Evolutionary conservation across 352 stramenopile species (phyloP), one percentile per base, ranked within the genome.

Genomic region (Phytophthora podocarpi): DNA sequence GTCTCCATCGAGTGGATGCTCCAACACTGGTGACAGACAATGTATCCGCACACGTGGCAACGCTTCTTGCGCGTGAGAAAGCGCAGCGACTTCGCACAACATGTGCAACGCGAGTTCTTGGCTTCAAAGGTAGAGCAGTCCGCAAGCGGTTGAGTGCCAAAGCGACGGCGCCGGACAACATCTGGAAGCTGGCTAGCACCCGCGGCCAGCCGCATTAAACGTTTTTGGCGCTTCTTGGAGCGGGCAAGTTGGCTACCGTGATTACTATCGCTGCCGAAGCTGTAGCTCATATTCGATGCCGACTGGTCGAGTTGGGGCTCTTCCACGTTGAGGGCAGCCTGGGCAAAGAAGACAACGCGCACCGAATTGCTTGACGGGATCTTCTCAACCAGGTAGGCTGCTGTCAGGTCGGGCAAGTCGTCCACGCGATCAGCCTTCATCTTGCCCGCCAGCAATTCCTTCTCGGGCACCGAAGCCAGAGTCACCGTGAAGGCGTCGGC

Each of bases 41-140:
- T 61, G 53, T 78, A 78, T 13, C 67, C 68, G 28, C 72, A 80
- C 7, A 80, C 50, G 47, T 73, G 61, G 35, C 72, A 80, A 16
- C 72, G 67, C 35, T 72, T 77, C 54, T 80, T 76, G 10, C 55
- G 61, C 2, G 59, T 53, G 24, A 72, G 57, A n/a, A 76, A 43
- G 4, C 53, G 61, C 8, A 90, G 56, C 16, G 64, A 76, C 52
- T 79, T 82, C 10, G 72, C 76, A 32, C 82, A 91, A 55, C 73
- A 81, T 24, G 82, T 78, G 45, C 82, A 91, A 23, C 67, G 71
- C 5, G 65, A 60, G 64, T 89, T 91, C 13, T 61, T 79, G 5
- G 70, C 66, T 10, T 79, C 59, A 41, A 89, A 73, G 0, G 74
- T 42, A n/a, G 51, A 64, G 30, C 56, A 68, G 57, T 90, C 68